phyloP scores from a whole-genome alignment of 2,329 filamentous ascomycete genomes.

The Neopestalotiopsis rosae region DNA sequence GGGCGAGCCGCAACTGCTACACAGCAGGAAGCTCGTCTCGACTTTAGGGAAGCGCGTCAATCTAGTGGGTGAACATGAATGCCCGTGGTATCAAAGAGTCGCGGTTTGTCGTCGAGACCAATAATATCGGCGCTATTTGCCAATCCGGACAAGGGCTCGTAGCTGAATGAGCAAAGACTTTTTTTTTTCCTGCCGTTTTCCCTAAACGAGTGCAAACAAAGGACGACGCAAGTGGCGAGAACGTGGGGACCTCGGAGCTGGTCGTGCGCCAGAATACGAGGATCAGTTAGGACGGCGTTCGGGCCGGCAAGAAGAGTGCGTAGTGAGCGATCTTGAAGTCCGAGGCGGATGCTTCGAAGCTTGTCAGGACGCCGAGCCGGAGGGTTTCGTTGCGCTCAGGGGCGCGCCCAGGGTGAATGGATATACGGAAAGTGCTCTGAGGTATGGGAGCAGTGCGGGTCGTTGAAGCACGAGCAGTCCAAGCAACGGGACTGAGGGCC shows the following conservation, averaged over 20 bases:
- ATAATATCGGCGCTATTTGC: neutral
- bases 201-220: constrained; percentile 2
- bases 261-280: constrained; percentile 3
- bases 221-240: neutral
- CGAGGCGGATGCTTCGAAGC: neutral
- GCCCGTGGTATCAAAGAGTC: neutral
- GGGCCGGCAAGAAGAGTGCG: neutral
- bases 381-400: neutral
- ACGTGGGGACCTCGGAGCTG: neutral
- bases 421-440: neutral
- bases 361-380: neutral
- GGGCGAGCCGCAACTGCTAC: neutral
- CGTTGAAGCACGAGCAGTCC: neutral
- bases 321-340: neutral
- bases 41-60: neutral
- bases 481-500: neutral
- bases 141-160: constrained; percentile 1
- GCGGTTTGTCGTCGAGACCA: neutral
- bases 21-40: neutral
- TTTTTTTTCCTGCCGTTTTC: neutral
- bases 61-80: constrained; percentile 4
- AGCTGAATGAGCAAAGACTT: neutral
- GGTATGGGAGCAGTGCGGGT: neutral
- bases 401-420: neutral
- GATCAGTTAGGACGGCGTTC: neutral